Base-by-base conservation (phyloP, 192 early-diverging fungal genomes). In the Paraglomus brasilianum region DNA sequence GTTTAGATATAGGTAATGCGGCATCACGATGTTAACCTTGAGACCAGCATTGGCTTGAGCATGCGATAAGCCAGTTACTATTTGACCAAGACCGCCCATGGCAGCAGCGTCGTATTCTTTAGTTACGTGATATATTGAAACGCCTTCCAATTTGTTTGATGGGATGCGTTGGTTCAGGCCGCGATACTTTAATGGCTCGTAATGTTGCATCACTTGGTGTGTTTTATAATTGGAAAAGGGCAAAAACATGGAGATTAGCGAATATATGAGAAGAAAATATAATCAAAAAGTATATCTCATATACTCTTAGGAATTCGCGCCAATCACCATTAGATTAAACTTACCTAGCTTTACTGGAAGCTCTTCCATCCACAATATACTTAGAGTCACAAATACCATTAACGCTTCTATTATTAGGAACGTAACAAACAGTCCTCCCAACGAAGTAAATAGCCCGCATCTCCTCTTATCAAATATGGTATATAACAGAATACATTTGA, bases 61-160 rank as follows among this genome's bases (percentile, higher is more conserved):
- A 15, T 69, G 38, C 5, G 84, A 70, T 1, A 85, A 64, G 5
- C 80, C 78, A 3, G 84, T 85, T 43, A 83, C 72, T 3, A 85
- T 75, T 72, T 78, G 78, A 9, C 84, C 84, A 53, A 85, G 72
- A 1, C 78, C 84, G 52, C 82, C 80, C 82, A 83, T 83, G 6
- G 82, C 72, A 4, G 84, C 82, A 0, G 75, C 72, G 10, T 82
- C 82, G 66, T 83, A 85, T 52, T 85, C 84, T 60, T 81, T 85
- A n/a, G 82, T 82, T 48, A 86, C 69, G 60, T 86, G 84, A 41
- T 82, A 86, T 10, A 86, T 24, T 74, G 72, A 13, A 75, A 80
- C 40, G 61, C 72, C 63, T 73, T 68, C 15, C 62, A 63, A 42
- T 70, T 71, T 8, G 44, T 53, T 46, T 8, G 60, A 36, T n/a